Evolutionary conservation across 139 green algal species (phyloP).

Genomic region (Tetratostichococcus sp.): DNA sequence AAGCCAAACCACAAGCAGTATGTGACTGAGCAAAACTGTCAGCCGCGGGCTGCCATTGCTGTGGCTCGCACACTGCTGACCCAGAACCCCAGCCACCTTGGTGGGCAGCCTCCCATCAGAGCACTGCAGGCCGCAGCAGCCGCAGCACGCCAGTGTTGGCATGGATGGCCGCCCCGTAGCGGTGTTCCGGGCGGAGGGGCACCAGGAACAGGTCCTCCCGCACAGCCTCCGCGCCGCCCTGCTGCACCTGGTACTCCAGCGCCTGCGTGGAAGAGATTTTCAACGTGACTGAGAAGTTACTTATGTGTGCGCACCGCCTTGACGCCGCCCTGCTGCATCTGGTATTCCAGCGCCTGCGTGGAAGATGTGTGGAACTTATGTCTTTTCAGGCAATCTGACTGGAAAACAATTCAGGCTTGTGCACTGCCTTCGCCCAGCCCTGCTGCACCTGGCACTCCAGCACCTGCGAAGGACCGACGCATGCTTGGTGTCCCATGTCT

Average conservation of each 20-base stretch:
- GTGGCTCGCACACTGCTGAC: no score
- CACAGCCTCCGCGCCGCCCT: slow-evolving; percentile 57
- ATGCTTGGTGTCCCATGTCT: no score
- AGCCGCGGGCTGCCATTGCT: no score
- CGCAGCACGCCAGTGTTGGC: slow-evolving; percentile 28
- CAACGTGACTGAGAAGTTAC: no score
- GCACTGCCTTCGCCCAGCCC: slow-evolving; percentile 51
- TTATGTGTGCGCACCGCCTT: slow-evolving; percentile 43
- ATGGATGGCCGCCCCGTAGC: slow-evolving; percentile 38
- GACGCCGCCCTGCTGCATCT: slow-evolving; percentile 75
- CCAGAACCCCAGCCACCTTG: no score
- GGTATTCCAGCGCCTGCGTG: slow-evolving; percentile 78
- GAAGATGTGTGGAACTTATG: not conserved
- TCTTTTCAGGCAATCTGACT: no score
- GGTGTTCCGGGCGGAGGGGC: slow-evolving; percentile 30
- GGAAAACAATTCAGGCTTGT: no score
- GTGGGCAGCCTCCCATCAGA: no score
- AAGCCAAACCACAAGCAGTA: no score
- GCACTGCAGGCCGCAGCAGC: slow-evolving; percentile 24
- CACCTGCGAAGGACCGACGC: no score
- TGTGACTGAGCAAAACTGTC: no score
- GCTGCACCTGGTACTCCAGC: slow-evolving; percentile 86
- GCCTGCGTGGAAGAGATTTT: slow-evolving; percentile 34
- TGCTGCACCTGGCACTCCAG: slow-evolving; percentile 88
- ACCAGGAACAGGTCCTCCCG: slow-evolving; percentile 44